Evolutionary conservation across 306 rosid species (phyloP), one percentile per base, ranked within the genome.

Genomic region (Cicer cuneatum): DNA sequence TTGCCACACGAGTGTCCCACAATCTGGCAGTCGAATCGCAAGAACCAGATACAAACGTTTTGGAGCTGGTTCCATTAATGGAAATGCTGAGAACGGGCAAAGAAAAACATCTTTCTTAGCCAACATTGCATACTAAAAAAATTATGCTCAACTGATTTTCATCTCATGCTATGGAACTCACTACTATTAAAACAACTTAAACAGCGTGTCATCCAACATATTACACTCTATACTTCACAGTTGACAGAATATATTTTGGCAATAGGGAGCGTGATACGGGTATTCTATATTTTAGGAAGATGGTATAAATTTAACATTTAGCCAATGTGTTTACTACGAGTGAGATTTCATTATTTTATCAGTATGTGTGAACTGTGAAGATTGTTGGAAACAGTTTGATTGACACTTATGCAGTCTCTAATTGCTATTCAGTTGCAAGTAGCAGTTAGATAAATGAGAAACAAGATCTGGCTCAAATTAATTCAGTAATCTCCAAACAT

Each of bases 1-100:
- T 93, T 70, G 98, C 97, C 52, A 93, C 97, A n/a, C 94, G 98
- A 72, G 97, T 87, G 83, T 94, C 98, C 98, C 98, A 94, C 87
- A 94, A 81, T 71, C 97, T 89, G 33, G 93, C 96, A 68, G 98
- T 94, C 62, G 82, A 62, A 71, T 94, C 98, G 87, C 97, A 91
- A 15, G 98, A 94, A 84, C 98, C 98, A 68, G 98, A 94, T n/a
- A 90, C 88, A 71, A 94, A 94, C 87, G 84, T 54, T 85, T 88
- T 90, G 33, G 92, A 80, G 87, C 85, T 93, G 86, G 88, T 77
- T 81, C 93, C 95, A 85, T 80, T 89, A 80, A 94, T 91, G 21
- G 98, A 94, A 53, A 94, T 82, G 83, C 97, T 94, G 92, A 65
- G 75, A 78, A 40, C 37, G 71, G 8, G 51, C 15, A 76, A 78